Evolutionary conservation across 2,329 filamentous ascomycete genomes (phyloP).

Genomic region (Aureobasidium zeae): DNA sequence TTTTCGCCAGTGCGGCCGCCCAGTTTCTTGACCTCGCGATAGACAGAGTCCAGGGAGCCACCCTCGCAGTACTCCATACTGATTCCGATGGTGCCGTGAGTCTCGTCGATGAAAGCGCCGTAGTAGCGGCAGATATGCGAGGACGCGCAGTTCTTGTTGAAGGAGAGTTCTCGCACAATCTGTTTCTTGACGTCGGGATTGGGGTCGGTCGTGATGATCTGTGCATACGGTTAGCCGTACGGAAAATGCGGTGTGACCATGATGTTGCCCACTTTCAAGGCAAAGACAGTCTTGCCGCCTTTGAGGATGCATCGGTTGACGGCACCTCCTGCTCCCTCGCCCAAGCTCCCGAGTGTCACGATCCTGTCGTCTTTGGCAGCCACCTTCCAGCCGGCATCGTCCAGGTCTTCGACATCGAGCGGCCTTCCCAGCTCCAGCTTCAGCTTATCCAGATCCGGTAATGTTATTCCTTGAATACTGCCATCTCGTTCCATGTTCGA

Average conservation of each 20-base stretch:
- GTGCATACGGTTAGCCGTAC: slow-evolving; percentile 8
- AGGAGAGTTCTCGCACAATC: slow-evolving; percentile 89
- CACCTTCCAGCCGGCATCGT: slow-evolving; percentile 90
- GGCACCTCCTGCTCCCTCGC: slow-evolving; percentile 90
- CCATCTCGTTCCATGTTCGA: slow-evolving; percentile 67
- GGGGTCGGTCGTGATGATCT: slow-evolving; percentile 97
- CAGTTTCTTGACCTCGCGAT: slow-evolving; percentile 92
- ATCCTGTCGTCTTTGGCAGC: slow-evolving; percentile 85
- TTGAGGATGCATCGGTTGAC: slow-evolving; percentile 86
- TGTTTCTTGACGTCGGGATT: slow-evolving; percentile 98
- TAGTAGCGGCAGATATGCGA: slow-evolving; percentile 97
- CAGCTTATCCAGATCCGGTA: slow-evolving; percentile 70
- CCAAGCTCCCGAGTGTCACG: slow-evolving; percentile 76
- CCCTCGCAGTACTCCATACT: slow-evolving; percentile 99
- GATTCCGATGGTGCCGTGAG: slow-evolving; percentile 94
- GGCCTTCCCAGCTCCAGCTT: slow-evolving; percentile 72
- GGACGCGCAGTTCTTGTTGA: slow-evolving; percentile 95
- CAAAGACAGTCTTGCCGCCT: slow-evolving; percentile 89
- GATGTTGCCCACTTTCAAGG: slow-evolving; percentile 64
- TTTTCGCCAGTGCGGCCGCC: slow-evolving; percentile 94
- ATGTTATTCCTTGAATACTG: slow-evolving; percentile 59
- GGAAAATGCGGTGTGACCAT: background rate
- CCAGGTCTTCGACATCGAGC: slow-evolving; percentile 85
- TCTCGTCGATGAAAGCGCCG: slow-evolving; percentile 89
- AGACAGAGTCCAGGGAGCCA: slow-evolving; percentile 90